Conservation (phyloP, 2,329 filamentous ascomycete species). For the Cephalotrichum gorgonifer region DNA sequence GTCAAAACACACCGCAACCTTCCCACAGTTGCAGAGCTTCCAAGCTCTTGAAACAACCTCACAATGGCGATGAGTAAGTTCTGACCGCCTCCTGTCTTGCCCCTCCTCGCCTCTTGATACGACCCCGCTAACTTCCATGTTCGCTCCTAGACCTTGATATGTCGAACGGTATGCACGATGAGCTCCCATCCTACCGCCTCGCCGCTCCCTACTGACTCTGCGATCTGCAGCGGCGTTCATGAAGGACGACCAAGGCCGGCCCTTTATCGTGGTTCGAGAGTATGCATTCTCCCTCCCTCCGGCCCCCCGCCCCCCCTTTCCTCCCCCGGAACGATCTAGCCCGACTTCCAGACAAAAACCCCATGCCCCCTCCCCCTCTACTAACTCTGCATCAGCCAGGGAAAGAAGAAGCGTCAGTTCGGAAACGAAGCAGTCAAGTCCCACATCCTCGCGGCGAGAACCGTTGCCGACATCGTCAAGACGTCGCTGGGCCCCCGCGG, state of each 20-base stretch:
- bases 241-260: slow-evolving; percentile 94
- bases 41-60: neutral
- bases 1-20: neutral
- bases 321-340: slow-evolving; percentile 13
- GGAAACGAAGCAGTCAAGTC: slow-evolving; percentile 97
- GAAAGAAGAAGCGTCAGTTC: slow-evolving; percentile 93
- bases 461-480: slow-evolving; percentile 94
- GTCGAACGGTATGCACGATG: slow-evolving; percentile 57
- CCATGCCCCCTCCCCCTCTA: no score
- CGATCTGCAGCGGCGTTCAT: slow-evolving; percentile 53
- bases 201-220: slow-evolving; percentile 10
- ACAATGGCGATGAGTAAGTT: slow-evolving; percentile 15
- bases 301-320: slow-evolving; percentile 2
- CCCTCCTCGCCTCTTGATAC: neutral
- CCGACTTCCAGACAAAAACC: no score
- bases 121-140: slow-evolving; percentile 4
- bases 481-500: slow-evolving; percentile 91
- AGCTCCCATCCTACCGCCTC: slow-evolving; percentile 4
- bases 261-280: slow-evolving; percentile 98
- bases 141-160: slow-evolving; percentile 60
- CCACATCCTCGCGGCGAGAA: slow-evolving; percentile 93
- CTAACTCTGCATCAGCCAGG: slow-evolving; percentile 73
- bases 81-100: neutral
- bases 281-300: slow-evolving; percentile 38
- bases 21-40: neutral